A percentile compares a stretch with the other conserved stretches of the same genome.
These are phyloP conservation scores for Piper betle DNA, from an alignment of 164 flowering plant genomes.

Conservation along the genomic window DNA sequence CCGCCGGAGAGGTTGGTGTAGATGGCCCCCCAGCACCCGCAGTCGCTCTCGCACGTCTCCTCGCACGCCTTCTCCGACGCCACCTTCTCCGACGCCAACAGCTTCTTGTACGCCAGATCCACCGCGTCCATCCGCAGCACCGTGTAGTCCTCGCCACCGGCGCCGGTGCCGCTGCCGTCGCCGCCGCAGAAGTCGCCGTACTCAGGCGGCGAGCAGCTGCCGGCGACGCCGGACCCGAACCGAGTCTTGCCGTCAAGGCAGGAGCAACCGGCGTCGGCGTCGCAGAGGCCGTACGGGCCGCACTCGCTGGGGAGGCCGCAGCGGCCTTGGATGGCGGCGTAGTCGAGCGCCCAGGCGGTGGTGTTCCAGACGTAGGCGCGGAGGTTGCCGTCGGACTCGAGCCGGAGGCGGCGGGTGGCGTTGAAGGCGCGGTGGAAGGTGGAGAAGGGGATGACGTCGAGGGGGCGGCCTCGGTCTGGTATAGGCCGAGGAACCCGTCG, in stretches of 20 bases:
- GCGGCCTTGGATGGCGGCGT: constrained; percentile 34
- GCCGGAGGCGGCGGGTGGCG: constrained; percentile 36
- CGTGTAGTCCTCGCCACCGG: constrained; percentile 7
- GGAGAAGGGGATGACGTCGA: constrained; percentile 59
- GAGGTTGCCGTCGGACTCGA: constrained; percentile 81
- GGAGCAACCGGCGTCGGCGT: constrained; percentile 46
- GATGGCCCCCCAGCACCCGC: constrained; percentile 79
- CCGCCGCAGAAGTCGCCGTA: constrained; percentile 41
- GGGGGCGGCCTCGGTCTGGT: constrained; percentile 46
- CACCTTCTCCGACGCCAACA: constrained; percentile 38
- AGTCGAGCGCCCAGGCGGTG: constrained; percentile 47
- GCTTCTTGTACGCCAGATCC: constrained; percentile 68
- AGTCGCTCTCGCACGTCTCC: constrained; percentile 43
- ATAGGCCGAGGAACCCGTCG: constrained; percentile 72
- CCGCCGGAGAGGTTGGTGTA: constrained; percentile 34
- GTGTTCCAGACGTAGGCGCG: constrained; percentile 68
- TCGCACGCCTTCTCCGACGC: constrained; percentile 43
- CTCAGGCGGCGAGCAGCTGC: constrained; percentile 18
- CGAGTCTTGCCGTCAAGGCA: constrained; percentile 50
- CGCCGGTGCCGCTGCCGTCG: constrained; percentile 2
- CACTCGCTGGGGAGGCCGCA: constrained; percentile 77
- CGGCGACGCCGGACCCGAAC: constrained; percentile 9
- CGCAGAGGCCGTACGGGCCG: constrained; percentile 68
- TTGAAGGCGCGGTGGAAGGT: constrained; percentile 40
- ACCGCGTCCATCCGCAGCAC: constrained; percentile 44